Base-by-base conservation (phyloP, 2,329 filamentous ascomycete species). In the Trichoderma koningii region DNA sequence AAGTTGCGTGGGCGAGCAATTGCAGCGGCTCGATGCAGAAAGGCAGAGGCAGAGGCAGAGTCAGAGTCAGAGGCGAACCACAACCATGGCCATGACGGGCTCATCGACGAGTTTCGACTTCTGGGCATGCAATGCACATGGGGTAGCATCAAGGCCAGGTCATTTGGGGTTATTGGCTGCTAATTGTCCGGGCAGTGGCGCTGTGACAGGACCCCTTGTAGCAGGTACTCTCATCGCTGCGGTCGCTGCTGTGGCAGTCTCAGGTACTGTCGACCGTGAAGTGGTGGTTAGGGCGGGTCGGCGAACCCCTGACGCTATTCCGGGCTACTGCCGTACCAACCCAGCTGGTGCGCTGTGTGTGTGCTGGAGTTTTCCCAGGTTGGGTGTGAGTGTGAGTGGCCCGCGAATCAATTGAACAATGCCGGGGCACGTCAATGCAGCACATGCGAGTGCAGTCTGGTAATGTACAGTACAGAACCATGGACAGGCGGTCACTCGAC, bases 61-160 rank as follows among this genome's bases (percentile, higher is more conserved):
- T 4, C 7, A 30, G 28, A 30, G 28, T 3, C 28, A 38, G 34
- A 38, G 12, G 34, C 30, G 30, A 14, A 15, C 48, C 14, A 6
- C 9, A 21, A 51, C 21, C 48, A 45, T 45, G 42, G 19, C 34
- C 34, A 38, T 26, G 26, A 53, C 59, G 50, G 59, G 59, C 59
- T 63, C 59, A 55, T 53, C 34, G 19, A n/a, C 59, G 50, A 63
- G 59, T 63, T 55, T 63, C 23, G 57, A 41, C n/a, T 63, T 34
- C 26, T 53, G 59, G 50, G 59, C 26, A 26, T 55, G 59, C 42
- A 38, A 61, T 52, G 59, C 59, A 45, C 21, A 62, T 62, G 59
- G 59, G 59, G 59, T 62, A 21, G 57, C 57, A 47, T 62, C 59
- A 62, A 38, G 50, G 48, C 52, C 38, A 53, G 15, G 10, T 45